Evolutionary conservation across 2,329 filamentous ascomycete genomes (phyloP).

Genomic region (Metarhizium album): DNA sequence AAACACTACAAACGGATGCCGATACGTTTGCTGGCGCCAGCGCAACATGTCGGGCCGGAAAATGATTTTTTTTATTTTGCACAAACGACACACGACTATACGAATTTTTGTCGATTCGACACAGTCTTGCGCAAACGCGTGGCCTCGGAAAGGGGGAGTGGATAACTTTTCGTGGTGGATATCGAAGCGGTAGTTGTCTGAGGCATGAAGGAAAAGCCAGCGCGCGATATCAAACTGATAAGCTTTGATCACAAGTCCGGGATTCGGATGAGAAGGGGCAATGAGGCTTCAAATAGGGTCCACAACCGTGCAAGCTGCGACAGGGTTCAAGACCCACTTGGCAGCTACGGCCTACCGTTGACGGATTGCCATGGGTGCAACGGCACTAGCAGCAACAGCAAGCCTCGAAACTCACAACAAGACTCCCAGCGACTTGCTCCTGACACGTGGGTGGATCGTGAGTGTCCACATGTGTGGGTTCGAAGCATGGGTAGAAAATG

Average conservation of each 20-base stretch:
- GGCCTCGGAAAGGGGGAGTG: neutral
- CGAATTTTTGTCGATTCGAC: neutral
- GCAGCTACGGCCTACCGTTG: slow-evolving; percentile 2
- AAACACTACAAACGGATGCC: neutral
- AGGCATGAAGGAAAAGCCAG: slow-evolving; percentile 10
- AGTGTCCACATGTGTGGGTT: slow-evolving; percentile 4
- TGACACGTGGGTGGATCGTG: slow-evolving; percentile 14
- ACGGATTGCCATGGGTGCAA: slow-evolving; percentile 3
- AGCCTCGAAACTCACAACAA: neutral
- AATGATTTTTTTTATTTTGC: neutral
- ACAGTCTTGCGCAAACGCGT: neutral
- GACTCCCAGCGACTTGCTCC: slow-evolving; percentile 7
- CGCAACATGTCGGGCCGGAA: neutral
- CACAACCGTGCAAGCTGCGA: slow-evolving; percentile 4
- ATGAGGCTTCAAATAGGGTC: slow-evolving; percentile 5
- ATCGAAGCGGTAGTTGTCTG: slow-evolving; percentile 10
- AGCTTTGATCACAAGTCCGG: slow-evolving; percentile 9
- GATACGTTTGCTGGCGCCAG: neutral
- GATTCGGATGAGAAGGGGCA: slow-evolving; percentile 10
- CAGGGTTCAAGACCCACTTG: slow-evolving; percentile 8
- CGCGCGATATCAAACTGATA: slow-evolving; percentile 8
- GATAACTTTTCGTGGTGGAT: slow-evolving; percentile 7
- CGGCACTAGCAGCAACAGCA: neutral
- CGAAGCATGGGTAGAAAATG: slow-evolving; percentile 2
- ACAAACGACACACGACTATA: neutral